Base-by-base conservation (phyloP, 805 yeast species). In the Candida wancherniae region DNA sequence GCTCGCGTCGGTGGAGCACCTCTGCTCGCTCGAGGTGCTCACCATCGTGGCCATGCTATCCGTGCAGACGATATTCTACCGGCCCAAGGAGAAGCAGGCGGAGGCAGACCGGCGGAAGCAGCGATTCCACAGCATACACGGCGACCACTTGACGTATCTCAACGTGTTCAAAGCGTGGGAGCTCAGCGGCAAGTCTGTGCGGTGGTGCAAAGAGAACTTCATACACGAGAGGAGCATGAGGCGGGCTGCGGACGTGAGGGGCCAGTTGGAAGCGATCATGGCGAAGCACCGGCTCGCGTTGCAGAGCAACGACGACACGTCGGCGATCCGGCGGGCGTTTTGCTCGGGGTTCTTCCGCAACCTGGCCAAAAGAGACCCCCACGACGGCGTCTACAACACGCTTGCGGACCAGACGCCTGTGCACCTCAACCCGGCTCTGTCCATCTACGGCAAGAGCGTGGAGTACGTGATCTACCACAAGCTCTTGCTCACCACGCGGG, bases 1-100 rank as follows among this genome's bases (percentile, higher is more conserved):
- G 26, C 67, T 92, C 22, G 75, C 80, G 15, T 77, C 94, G 4
- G 76, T 77, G 9, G 76, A 75, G 22, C 75, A 74, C 44, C 71
- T 68, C 5, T 90, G 97, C 44, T 73, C 86, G 0, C 84, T 80
- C 24, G 97, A 86, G 36, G 79, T 87, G 15, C 58, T 84, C 6
- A 80, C 82, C 0, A 83, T 90, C 4, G 82, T 90, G 19, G 79
- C 97, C 1, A 86, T 92, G 95, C 67, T 92, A 0, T 83, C 95
- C 0, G 95, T 88, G 4, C 92, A 84, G 26, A 78, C 82, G 8
- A 70, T 78, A 1, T 90, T 85, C 51, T 78, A 74, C 53, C 62
- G 97, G 36, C 97, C 97, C 1, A 80, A 77, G 46, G 88, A 80
- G 27, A 76, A 80, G 45, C 79, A 76, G 44, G 73, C 73, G 24